Conservation (phyloP, 2,329 filamentous ascomycete species). For the Colletotrichum truncatum region DNA sequence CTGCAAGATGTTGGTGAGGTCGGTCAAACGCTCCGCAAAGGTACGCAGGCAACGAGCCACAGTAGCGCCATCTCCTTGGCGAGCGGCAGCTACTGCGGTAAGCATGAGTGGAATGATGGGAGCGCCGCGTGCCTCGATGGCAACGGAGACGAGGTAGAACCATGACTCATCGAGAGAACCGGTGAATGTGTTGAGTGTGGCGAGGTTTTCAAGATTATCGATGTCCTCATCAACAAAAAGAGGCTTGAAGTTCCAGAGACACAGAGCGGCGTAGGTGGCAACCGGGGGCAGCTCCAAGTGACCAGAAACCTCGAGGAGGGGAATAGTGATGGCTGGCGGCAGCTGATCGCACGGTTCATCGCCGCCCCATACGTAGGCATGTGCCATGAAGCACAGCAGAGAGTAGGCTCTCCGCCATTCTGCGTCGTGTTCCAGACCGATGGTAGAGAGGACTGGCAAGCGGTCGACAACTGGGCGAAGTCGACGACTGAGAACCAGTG, state of each 20-base stretch:
- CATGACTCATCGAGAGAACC: constrained; percentile 96
- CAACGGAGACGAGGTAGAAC: constrained; percentile 97
- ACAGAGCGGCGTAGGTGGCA: constrained; percentile 91
- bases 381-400: constrained; percentile 88
- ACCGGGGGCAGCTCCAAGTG: constrained; percentile 89
- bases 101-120: constrained; percentile 91
- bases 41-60: constrained; percentile 81
- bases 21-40: constrained; percentile 89
- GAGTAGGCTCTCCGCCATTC: constrained; percentile 97
- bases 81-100: constrained; percentile 82
- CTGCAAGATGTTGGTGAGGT: constrained; percentile 80
- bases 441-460: constrained; percentile 85
- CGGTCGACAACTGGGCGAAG: constrained; percentile 82
- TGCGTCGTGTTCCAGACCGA: constrained; percentile 80
- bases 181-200: constrained; percentile 89
- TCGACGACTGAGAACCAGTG: constrained; percentile 84
- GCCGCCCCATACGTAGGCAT: constrained; percentile 97
- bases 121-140: constrained; percentile 91
- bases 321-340: constrained; percentile 84
- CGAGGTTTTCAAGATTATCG: constrained; percentile 86
- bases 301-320: constrained; percentile 79
- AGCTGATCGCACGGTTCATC: constrained; percentile 81
- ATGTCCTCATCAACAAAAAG: constrained; percentile 85
- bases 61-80: constrained; percentile 72
- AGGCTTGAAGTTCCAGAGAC: constrained; percentile 97